A percentile compares a stretch with the other conserved stretches of the same genome.
Evolutionary conservation across 257 asterid genomes (phyloP).

Genomic region (Salvia rosmarinus): DNA sequence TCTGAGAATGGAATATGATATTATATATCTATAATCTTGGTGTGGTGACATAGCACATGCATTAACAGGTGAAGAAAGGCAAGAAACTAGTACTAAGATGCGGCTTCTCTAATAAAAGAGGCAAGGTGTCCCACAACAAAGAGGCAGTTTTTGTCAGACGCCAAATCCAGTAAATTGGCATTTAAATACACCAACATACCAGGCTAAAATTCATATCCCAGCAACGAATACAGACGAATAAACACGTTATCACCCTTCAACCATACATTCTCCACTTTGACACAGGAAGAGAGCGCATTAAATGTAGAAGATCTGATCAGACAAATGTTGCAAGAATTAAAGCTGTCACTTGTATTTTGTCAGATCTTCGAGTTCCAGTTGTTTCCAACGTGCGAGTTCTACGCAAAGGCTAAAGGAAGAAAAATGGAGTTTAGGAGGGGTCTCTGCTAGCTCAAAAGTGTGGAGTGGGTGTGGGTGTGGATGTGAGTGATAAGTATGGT

Average conservation of each 20-base stretch:
- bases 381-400: not conserved
- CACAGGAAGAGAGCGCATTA: constrained; percentile 4
- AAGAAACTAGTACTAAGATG: constrained; percentile 12
- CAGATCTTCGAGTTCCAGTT: constrained; percentile 19
- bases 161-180: constrained; percentile 16
- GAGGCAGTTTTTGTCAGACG: constrained; percentile 17
- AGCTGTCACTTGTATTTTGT: constrained; percentile 27
- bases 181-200: not conserved
- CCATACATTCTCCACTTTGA: not conserved
- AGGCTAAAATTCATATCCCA: not conserved
- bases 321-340: constrained; percentile 25
- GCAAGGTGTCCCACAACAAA: constrained; percentile 37
- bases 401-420: constrained; percentile 15
- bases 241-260: not conserved
- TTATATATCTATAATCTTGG: not conserved
- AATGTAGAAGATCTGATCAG: too few species aligned
- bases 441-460: constrained; percentile 16
- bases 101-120: constrained; percentile 32
- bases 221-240: not conserved
- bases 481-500: constrained; percentile 23
- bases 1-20: too few species aligned
- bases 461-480: constrained; percentile 10
- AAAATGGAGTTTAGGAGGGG: not conserved
- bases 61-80: not conserved
- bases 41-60: constrained; percentile 35